Evolutionary conservation across 371 early-diverging fungal species (phyloP).

Genomic region (Mucor indicus): DNA sequence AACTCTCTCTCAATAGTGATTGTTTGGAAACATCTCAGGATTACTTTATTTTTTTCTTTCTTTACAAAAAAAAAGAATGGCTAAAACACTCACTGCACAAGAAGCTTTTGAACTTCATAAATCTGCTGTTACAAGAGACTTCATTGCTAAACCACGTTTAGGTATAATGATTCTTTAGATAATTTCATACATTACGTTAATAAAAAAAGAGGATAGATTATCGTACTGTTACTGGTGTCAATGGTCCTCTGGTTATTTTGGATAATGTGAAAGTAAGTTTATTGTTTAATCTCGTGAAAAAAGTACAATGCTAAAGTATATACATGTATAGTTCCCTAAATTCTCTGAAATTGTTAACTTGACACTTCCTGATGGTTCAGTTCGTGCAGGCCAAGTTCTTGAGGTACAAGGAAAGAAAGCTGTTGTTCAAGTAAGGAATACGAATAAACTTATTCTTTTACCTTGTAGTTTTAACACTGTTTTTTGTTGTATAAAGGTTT

Average conservation of each 20-base stretch:
- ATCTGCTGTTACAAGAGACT: slow-evolving; percentile 88
- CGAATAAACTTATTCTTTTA: not conserved
- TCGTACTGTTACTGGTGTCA: slow-evolving; percentile 98
- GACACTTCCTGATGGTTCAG: slow-evolving; percentile 96
- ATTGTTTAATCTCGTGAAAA: not conserved
- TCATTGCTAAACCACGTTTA: slow-evolving; percentile 84
- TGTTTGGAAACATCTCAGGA: too few relatives aligned
- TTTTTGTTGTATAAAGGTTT: slow-evolving; percentile 67
- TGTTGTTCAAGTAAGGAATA: slow-evolving; percentile 84
- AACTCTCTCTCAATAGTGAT: too few relatives aligned
- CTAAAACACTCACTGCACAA: slow-evolving; percentile 39
- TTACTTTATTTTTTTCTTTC: slow-evolving; percentile 2
- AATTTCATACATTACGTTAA: too few relatives aligned
- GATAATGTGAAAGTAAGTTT: slow-evolving; percentile 95
- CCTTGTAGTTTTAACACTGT: not conserved
- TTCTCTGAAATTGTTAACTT: slow-evolving; percentile 98
- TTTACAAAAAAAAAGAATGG: slow-evolving; percentile 17
- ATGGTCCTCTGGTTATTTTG: slow-evolving; percentile 99
- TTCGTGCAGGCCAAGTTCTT: slow-evolving; percentile 97
- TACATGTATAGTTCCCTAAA: slow-evolving; percentile 79
- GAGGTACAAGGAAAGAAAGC: slow-evolving; percentile 99
- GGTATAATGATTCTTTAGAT: too few relatives aligned
- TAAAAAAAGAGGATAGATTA: too few relatives aligned
- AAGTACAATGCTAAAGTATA: not conserved
- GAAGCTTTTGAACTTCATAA: slow-evolving; percentile 72